Percentiles rank a stretch among this genome's conserved stretches.
Evolutionary conservation across 371 early-diverging fungal species (phyloP).

Genomic region (Rhizopus delemar): DNA sequence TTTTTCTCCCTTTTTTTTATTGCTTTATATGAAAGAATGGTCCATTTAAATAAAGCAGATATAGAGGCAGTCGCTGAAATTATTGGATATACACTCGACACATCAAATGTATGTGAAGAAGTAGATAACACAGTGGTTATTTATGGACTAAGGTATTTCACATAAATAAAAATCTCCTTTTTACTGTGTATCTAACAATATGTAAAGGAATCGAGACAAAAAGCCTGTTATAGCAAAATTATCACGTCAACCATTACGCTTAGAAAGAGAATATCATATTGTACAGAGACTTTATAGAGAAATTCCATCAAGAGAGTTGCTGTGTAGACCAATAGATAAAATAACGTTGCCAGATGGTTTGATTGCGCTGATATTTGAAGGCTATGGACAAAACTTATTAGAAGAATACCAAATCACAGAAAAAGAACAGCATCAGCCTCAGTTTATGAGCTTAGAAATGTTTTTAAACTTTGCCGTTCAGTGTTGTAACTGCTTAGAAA

Average conservation of each 20-base stretch:
- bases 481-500: slow-evolving; percentile 49
- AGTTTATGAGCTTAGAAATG: slow-evolving; percentile 15
- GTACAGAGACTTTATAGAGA: slow-evolving; percentile 40
- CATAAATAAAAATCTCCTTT: neutral
- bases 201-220: slow-evolving; percentile 35
- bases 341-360: slow-evolving; percentile 26
- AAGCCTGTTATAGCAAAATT: slow-evolving; percentile 47
- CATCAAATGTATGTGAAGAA: neutral
- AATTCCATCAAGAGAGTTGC: slow-evolving; percentile 24
- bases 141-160: neutral
- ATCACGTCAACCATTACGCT: slow-evolving; percentile 43
- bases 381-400: slow-evolving; percentile 36
- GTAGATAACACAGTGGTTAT: neutral
- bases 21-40: neutral
- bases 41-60: neutral
- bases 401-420: slow-evolving; percentile 30
- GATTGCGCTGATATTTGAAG: slow-evolving; percentile 43
- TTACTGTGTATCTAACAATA: neutral
- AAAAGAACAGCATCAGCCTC: neutral
- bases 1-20: neutral
- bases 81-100: neutral
- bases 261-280: slow-evolving; percentile 53
- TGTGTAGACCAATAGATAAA: slow-evolving; percentile 48
- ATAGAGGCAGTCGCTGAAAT: neutral
- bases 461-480: slow-evolving; percentile 51